Conservation (phyloP, 129 eudicot species). For the Lactuca sativa region DNA sequence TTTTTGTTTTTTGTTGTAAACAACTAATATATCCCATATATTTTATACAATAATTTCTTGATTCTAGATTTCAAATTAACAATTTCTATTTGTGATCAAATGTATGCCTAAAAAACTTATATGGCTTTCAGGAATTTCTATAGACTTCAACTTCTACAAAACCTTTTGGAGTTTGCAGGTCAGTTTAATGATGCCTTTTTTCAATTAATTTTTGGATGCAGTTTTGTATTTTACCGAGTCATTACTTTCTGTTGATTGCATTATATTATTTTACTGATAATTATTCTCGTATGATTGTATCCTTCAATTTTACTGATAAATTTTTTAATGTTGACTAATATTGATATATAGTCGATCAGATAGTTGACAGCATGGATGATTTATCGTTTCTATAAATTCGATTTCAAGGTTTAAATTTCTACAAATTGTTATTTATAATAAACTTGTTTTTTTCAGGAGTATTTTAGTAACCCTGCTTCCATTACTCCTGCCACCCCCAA, state of each 20-base stretch:
- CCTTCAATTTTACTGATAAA: no score
- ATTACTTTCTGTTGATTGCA: no score
- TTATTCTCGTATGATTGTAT: no score
- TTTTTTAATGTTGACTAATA: no score
- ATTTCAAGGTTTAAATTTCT: no score
- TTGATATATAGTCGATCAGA: no score
- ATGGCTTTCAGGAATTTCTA: conserved; percentile 66
- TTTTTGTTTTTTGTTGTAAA: background rate
- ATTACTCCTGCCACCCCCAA: conserved; percentile 57
- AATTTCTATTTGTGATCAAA: background rate
- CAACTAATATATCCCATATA: background rate
- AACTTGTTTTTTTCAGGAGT: conserved; percentile 45
- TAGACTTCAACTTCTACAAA: conserved; percentile 94
- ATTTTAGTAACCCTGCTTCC: conserved; percentile 77
- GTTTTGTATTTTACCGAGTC: no score
- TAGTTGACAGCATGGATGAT: no score
- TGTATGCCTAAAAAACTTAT: background rate
- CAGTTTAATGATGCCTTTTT: conserved; percentile 6
- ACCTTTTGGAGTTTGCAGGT: conserved; percentile 99
- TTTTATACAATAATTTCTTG: no score
- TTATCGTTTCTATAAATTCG: no score
- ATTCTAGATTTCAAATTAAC: background rate
- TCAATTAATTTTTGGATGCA: background rate
- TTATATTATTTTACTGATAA: no score
- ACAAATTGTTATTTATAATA: background rate